A percentile compares a stretch with the other conserved stretches of the same genome.
phyloP scores from a whole-genome alignment of 768 basidiomycete species.

The Obba rivulosa region DNA sequence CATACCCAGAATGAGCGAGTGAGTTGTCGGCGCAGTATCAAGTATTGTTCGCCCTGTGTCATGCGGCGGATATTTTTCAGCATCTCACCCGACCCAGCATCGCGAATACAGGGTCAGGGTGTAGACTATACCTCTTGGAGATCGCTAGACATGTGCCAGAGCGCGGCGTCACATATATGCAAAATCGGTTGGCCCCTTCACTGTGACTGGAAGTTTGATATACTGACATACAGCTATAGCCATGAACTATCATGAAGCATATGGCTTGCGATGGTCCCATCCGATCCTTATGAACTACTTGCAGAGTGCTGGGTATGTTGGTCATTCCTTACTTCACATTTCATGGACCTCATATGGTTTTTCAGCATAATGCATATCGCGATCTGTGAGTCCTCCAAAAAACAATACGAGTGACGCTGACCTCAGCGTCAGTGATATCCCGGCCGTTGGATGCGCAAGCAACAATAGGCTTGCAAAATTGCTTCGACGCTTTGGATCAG shows the following conservation, averaged over 20 bases:
- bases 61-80: too few species aligned
- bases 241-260: slow-evolving; percentile 53
- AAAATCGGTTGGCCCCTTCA: slow-evolving; percentile 44
- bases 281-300: slow-evolving; percentile 65
- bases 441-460: slow-evolving; percentile 69
- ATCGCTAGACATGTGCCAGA: slow-evolving; percentile 74
- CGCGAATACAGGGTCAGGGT: slow-evolving; percentile 5
- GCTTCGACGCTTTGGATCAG: slow-evolving; percentile 52
- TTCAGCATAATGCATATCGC: slow-evolving; percentile 73
- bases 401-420: too few species aligned
- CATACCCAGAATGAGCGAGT: slow-evolving; percentile 37
- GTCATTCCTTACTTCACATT: background rate
- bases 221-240: too few species aligned
- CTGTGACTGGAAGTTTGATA: too few species aligned
- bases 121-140: slow-evolving; percentile 47
- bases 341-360: slow-evolving; percentile 3
- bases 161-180: slow-evolving; percentile 67
- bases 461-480: slow-evolving; percentile 58
- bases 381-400: slow-evolving; percentile 54
- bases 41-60: too few species aligned
- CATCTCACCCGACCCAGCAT: too few species aligned
- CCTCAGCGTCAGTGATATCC: slow-evolving; percentile 47
- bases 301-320: slow-evolving; percentile 63
- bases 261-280: slow-evolving; percentile 53
- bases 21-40: too few species aligned